Conservation (phyloP, 208 protist species). For the Histomonas meleagridis region DNA sequence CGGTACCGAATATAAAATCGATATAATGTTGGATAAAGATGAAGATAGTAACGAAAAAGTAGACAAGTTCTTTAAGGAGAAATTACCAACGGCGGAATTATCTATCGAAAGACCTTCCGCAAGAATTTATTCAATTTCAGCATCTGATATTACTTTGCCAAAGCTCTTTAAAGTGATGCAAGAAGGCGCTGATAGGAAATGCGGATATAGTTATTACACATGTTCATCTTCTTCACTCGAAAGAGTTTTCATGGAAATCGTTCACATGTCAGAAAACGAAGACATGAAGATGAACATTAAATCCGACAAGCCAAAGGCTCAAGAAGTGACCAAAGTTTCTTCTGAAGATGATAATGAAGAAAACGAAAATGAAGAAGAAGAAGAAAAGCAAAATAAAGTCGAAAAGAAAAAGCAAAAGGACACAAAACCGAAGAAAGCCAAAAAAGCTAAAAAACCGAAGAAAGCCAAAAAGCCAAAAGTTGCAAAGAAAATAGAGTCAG, state of each 20-base stretch:
- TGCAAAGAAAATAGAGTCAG: too few relatives aligned
- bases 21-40: neutral
- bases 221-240: slow-evolving; percentile 14
- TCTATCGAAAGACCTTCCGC: neutral
- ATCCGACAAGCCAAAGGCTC: neutral
- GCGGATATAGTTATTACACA: neutral
- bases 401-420: too few relatives aligned
- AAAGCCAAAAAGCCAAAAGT: too few relatives aligned
- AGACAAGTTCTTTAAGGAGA: neutral
- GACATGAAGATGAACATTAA: neutral
- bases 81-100: neutral
- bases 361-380: too few relatives aligned
- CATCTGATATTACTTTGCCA: neutral
- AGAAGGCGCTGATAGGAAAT: neutral
- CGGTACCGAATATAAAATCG: neutral
- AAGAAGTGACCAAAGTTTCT: neutral
- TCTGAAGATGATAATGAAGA: too few relatives aligned
- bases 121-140: slow-evolving; percentile 28
- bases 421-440: too few relatives aligned
- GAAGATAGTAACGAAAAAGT: neutral
- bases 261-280: neutral
- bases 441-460: too few relatives aligned
- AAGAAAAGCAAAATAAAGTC: too few relatives aligned
- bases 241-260: slow-evolving; percentile 36
- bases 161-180: neutral